Percentiles rank a stretch among this genome's conserved stretches.
Conservation (phyloP, 768 basidiomycete genomes). For the Lenzites betulinus region DNA sequence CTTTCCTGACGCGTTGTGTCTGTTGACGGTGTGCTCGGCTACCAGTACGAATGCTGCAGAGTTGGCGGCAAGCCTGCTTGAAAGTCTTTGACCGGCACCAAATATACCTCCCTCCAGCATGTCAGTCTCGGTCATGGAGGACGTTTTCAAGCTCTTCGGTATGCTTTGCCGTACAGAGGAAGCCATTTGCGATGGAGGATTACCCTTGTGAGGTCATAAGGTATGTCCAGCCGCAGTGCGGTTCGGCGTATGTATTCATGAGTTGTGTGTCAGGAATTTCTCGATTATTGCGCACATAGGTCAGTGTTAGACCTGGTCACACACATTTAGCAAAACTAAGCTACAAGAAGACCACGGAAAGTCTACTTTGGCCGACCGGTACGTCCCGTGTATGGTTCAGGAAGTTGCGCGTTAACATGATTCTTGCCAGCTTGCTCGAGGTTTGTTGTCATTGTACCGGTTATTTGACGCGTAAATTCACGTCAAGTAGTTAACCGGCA, state of each 20-base stretch:
- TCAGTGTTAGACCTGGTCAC: constrained; percentile 30
- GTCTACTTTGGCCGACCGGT: constrained; percentile 90
- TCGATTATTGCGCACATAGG: constrained; percentile 98
- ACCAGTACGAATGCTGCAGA: constrained; percentile 23
- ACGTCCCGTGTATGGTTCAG: constrained; percentile 26
- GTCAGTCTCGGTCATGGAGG: constrained; percentile 44
- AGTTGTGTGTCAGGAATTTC: constrained; percentile 63
- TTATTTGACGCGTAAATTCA: too few species aligned
- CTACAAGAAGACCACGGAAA: constrained; percentile 81
- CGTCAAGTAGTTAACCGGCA: constrained; percentile 75
- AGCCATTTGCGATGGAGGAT: constrained; percentile 52
- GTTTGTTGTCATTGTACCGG: constrained; percentile 39
- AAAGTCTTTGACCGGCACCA: constrained; percentile 21
- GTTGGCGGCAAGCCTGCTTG: constrained; percentile 31
- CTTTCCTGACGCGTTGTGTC: not conserved
- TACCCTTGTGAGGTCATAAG: constrained; percentile 71
- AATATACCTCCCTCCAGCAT: constrained; percentile 26
- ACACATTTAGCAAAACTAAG: not conserved
- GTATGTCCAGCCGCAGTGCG: constrained; percentile 38
- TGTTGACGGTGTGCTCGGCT: not conserved
- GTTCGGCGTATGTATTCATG: not conserved
- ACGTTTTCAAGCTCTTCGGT: constrained; percentile 33
- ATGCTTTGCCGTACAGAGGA: constrained; percentile 34
- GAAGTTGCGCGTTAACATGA: constrained; percentile 9
- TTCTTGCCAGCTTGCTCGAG: constrained; percentile 62